Conservation (phyloP, 192 early-diverging fungal species). For the Rhizophlyctis rosea region DNA sequence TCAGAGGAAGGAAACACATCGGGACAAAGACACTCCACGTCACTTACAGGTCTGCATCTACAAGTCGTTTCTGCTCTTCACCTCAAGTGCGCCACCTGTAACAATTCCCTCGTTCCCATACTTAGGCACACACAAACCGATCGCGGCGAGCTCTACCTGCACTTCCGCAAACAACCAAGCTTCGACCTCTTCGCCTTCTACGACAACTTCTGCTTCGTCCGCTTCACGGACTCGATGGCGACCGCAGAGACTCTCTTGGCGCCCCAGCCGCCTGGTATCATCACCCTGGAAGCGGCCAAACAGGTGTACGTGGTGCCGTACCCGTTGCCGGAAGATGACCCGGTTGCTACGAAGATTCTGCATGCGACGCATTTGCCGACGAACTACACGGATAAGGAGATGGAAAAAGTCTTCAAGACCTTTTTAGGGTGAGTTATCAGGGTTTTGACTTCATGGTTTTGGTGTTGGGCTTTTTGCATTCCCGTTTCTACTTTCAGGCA, state of each 20-base stretch:
- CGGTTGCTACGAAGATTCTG: constrained; percentile 15
- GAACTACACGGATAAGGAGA: constrained; percentile 34
- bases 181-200: constrained; percentile 38
- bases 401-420: constrained; percentile 27
- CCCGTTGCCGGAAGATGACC: constrained; percentile 33
- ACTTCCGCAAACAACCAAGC: constrained; percentile 29
- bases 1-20: too few species aligned
- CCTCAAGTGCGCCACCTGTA: too few species aligned
- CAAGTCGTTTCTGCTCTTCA: too few species aligned
- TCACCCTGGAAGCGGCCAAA: constrained; percentile 28
- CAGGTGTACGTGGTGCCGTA: constrained; percentile 30
- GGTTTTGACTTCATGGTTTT: background rate
- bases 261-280: constrained; percentile 20
- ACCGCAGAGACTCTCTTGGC: constrained; percentile 13
- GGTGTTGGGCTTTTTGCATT: background rate
- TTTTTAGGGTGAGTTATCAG: constrained; percentile 28
- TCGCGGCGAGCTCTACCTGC: constrained; percentile 28
- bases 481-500: background rate
- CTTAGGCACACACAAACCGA: too few species aligned
- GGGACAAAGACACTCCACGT: too few species aligned
- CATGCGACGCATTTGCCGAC: constrained; percentile 36
- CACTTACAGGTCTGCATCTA: too few species aligned
- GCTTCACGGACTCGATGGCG: constrained; percentile 13
- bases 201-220: constrained; percentile 36
- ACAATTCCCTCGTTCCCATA: too few species aligned